These are phyloP conservation scores for Golubevia sp. DNA, from an alignment of 1,284 basidiomycete species.

Conservation along the genomic window DNA sequence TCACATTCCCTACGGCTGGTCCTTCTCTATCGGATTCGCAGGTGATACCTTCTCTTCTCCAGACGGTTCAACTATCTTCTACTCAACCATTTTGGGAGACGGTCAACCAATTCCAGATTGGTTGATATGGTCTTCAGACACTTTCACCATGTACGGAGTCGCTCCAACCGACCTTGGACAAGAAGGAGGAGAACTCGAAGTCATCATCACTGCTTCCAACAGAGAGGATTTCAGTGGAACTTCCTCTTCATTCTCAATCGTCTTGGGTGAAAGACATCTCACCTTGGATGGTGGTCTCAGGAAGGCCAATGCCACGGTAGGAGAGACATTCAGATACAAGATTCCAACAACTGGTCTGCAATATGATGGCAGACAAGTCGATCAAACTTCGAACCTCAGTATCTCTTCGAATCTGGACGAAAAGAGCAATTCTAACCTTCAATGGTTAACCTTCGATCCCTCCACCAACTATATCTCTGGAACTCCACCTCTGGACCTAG, in stretches of 20 bases:
- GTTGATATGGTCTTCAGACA: conserved; percentile 73
- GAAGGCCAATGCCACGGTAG: conserved; percentile 33
- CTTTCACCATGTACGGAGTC: conserved; percentile 78
- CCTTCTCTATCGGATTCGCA: conserved; percentile 85
- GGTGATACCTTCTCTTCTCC: conserved; percentile 70
- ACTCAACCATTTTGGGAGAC: conserved; percentile 71
- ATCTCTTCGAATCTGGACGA: background rate
- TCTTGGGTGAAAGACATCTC: conserved; percentile 25
- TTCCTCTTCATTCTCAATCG: conserved; percentile 32
- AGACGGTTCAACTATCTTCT: conserved; percentile 66
- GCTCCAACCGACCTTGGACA: conserved; percentile 60
- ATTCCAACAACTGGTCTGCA: conserved; percentile 16
- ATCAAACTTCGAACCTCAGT: conserved; percentile 1
- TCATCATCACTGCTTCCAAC: conserved; percentile 49
- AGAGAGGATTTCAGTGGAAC: conserved; percentile 37
- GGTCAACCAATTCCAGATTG: conserved; percentile 75
- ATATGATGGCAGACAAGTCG: conserved; percentile 9
- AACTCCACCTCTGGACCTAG: conserved; percentile 33
- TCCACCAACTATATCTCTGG: conserved; percentile 20
- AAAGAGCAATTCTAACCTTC: conserved; percentile 8
- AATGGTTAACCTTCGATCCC: conserved; percentile 34
- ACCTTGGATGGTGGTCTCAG: conserved; percentile 23
- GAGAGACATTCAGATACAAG: conserved; percentile 20
- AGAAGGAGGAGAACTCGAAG: conserved; percentile 32
- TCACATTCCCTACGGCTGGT: conserved; percentile 80